Base-by-base conservation (phyloP, 305 asterid species). In the Plantago coronopus region DNA sequence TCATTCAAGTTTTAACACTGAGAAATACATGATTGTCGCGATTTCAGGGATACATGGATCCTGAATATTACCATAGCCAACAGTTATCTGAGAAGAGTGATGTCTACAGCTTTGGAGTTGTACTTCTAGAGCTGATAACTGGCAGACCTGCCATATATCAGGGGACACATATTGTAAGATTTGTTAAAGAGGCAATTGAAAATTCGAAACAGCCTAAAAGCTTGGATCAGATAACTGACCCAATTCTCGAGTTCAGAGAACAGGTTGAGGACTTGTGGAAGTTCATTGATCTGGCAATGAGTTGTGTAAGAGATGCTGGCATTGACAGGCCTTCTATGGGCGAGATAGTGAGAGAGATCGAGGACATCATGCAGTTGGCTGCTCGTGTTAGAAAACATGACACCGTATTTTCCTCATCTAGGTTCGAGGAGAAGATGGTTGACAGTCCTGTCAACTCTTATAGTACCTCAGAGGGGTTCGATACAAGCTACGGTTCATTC, bases 61-160 rank as follows among this genome's bases (percentile, higher is more conserved):
- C 98, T 17, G 98, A 91, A 66, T 91, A 91, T 53, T 91, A 80
- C 84, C 88, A 83, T 95, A 91, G 91, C 1, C 81, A 91, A 55
- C 96, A 88, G 15, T 60, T 88, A 54, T 85, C 96, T 0, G 97
- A 90, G 59, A 90, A 83, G 49, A 90, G 96, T 9, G 97, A 90
- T 17, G 95, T 90, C 1, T 91, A 88, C 15, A 86, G 96, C 82
- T 91, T 82, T 25, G 96, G 96, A 38, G 79, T 88, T 3, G 95
- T 91, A n/a, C 61, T 91, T 16, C 84, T 91, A 0, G 98, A 91
- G 78, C 69, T 91, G 29, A 29, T 84, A 60, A 84, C 90, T 12
- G 86, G 89, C 5, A 57, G 88, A 70, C 74, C 88, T 16, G 95
- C 98, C 1, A 88, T 91, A 69, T 79, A 82, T 22, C 79, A 66